Conservation (phyloP, 768 basidiomycete species). For the Polyporus arcularius region DNA sequence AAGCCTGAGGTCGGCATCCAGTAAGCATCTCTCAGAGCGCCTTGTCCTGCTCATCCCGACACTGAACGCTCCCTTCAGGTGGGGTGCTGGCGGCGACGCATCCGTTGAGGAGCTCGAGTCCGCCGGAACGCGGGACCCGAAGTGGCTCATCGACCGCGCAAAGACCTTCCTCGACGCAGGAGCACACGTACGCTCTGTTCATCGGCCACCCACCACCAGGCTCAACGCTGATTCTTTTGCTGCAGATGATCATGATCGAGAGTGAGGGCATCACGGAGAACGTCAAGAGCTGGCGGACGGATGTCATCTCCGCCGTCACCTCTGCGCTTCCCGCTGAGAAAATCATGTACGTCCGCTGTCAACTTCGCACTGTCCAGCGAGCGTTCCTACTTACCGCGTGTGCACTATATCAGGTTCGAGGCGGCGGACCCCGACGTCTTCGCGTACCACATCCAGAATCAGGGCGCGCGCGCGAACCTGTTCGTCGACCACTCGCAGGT, state of each 20-base stretch:
- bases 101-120: constrained; percentile 40
- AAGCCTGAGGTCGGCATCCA: constrained; percentile 50
- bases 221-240: background rate
- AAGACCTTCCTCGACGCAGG: constrained; percentile 43
- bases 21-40: background rate
- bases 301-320: constrained; percentile 44
- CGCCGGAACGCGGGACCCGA: constrained; percentile 41
- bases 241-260: constrained; percentile 48
- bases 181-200: constrained; percentile 26
- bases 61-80: constrained; percentile 8
- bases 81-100: constrained; percentile 48
- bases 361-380: too few relatives aligned
- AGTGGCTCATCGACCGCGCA: constrained; percentile 43
- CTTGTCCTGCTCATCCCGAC: background rate
- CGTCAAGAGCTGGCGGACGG: constrained; percentile 42
- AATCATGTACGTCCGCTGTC: constrained; percentile 41
- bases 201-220: background rate
- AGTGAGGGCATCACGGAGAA: constrained; percentile 51
- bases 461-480: constrained; percentile 42
- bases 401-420: too few relatives aligned
- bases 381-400: too few relatives aligned
- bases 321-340: constrained; percentile 42
- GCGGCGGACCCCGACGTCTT: constrained; percentile 48
- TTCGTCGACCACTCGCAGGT: constrained; percentile 49
- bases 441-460: constrained; percentile 46